Percentiles rank a stretch among this genome's conserved stretches.
phyloP scores from a whole-genome alignment of 2,329 filamentous ascomycete genomes.

The Colletotrichum magnum region DNA sequence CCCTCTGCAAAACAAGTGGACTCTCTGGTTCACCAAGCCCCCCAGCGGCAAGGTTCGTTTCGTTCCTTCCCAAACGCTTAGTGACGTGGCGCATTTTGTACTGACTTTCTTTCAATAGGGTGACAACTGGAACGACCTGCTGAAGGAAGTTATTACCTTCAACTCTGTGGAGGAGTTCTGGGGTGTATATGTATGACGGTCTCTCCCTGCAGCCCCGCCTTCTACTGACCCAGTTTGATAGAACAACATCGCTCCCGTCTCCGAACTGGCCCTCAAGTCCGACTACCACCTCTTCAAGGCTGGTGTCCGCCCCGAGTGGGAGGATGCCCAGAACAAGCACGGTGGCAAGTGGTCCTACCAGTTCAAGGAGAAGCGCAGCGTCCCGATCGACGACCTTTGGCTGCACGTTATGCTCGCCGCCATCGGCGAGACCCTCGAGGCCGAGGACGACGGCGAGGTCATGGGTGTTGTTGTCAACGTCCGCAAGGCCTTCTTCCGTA shows the following conservation, averaged over 20 bases:
- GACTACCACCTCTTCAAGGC: slow-evolving; percentile 99
- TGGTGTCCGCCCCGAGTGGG: slow-evolving; percentile 97
- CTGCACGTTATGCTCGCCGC: slow-evolving; percentile 96
- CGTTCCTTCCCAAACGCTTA: not conserved
- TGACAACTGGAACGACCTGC: slow-evolving; percentile 97
- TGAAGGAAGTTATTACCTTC: slow-evolving; percentile 99
- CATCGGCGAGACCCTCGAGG: slow-evolving; percentile 97
- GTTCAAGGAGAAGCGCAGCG: slow-evolving; percentile 94
- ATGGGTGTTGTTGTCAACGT: slow-evolving; percentile 99
- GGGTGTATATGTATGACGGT: slow-evolving; percentile 91
- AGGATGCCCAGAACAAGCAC: slow-evolving; percentile 98
- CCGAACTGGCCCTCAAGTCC: slow-evolving; percentile 95
- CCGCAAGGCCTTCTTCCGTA: slow-evolving; percentile 97
- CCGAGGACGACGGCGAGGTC: slow-evolving; percentile 94
- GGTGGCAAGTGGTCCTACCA: slow-evolving; percentile 99
- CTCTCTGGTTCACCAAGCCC: slow-evolving; percentile 99
- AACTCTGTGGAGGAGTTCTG: slow-evolving; percentile 99
- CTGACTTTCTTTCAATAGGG: slow-evolving; percentile 68
- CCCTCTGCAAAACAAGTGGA: slow-evolving; percentile 97
- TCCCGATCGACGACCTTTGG: slow-evolving; percentile 96
- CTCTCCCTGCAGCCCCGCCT: slow-evolving; percentile 27
- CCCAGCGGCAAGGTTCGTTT: slow-evolving; percentile 87
- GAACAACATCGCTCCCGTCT: slow-evolving; percentile 99
- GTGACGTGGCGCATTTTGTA: slow-evolving; percentile 35
- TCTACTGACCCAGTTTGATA: slow-evolving; percentile 55